Evolutionary conservation across 2,329 filamentous ascomycete species (phyloP).

Genomic region (Hypoxylon sp.): DNA sequence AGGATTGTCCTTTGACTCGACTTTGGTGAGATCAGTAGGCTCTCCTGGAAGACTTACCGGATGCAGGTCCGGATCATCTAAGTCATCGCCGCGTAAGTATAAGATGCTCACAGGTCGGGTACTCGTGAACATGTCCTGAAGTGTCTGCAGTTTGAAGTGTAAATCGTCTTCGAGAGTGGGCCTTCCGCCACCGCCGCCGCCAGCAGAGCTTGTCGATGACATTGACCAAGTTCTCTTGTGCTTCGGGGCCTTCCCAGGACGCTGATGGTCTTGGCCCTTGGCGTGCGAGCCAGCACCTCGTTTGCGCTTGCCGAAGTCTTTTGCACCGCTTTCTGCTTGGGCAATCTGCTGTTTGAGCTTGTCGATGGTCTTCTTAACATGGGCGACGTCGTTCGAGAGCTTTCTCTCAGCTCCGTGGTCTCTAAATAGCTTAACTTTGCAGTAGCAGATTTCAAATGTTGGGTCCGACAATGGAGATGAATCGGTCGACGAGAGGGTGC

Average conservation of each 20-base stretch:
- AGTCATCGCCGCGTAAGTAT: constrained; percentile 81
- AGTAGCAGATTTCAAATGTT: constrained; percentile 85
- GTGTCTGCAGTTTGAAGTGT: constrained; percentile 81
- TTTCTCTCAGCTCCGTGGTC: constrained; percentile 97
- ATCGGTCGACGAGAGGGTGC: constrained; percentile 70
- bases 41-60: constrained; percentile 82
- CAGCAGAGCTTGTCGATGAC: constrained; percentile 80
- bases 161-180: constrained; percentile 80
- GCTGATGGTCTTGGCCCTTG: constrained; percentile 66
- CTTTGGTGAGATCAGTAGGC: constrained; percentile 70
- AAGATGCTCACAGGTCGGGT: constrained; percentile 83
- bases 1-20: constrained; percentile 64
- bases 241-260: constrained; percentile 87
- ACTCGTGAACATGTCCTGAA: constrained; percentile 92
- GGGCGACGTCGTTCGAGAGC: constrained; percentile 91
- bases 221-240: constrained; percentile 97
- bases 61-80: constrained; percentile 84
- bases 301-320: constrained; percentile 77
- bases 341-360: constrained; percentile 95
- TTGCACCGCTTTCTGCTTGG: constrained; percentile 78
- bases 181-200: constrained; percentile 59
- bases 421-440: constrained; percentile 96
- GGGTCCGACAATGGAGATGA: constrained; percentile 64
- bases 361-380: constrained; percentile 96
- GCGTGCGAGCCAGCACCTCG: constrained; percentile 61